Evolutionary conservation across 768 basidiomycete genomes (phyloP).

Genomic region (Calocybe gangraenosa): DNA sequence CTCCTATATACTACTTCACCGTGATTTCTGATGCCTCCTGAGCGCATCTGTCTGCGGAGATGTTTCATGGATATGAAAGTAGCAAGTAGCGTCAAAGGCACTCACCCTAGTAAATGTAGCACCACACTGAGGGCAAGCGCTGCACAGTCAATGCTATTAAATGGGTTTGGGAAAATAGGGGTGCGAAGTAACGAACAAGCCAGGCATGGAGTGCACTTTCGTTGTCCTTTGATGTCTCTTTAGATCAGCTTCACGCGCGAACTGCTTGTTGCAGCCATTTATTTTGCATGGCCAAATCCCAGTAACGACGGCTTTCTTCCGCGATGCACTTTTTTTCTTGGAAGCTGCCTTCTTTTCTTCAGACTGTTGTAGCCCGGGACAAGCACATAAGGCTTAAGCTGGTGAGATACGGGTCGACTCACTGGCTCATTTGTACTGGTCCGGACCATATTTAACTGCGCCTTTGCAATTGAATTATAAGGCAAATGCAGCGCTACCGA

Average conservation of each 20-base stretch:
- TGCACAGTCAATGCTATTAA: constrained; percentile 21
- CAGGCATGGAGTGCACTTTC: constrained; percentile 69
- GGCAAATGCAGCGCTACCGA: background rate
- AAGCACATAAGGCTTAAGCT: constrained; percentile 12
- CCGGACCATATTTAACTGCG: constrained; percentile 18
- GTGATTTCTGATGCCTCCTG: constrained; percentile 76
- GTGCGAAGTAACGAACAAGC: constrained; percentile 47
- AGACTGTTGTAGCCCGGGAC: constrained; percentile 14
- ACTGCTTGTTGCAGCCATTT: constrained; percentile 77
- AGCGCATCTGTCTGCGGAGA: constrained; percentile 67
- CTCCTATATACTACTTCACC: constrained; percentile 36
- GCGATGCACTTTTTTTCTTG: constrained; percentile 21
- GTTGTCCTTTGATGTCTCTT: constrained; percentile 81
- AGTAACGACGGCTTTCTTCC: constrained; percentile 47
- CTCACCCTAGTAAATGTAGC: constrained; percentile 75
- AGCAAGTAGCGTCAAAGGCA: constrained; percentile 16
- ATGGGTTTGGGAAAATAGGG: background rate
- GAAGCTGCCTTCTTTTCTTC: constrained; percentile 24
- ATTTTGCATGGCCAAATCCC: constrained; percentile 79
- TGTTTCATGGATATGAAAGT: constrained; percentile 15
- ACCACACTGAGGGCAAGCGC: constrained; percentile 76
- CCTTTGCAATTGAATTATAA: constrained; percentile 1
- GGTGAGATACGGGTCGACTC: constrained; percentile 15
- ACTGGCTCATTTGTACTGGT: constrained; percentile 22
- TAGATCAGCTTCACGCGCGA: constrained; percentile 77